Conservation (phyloP, 2,329 filamentous ascomycete genomes). For the Verticillium nubilum region DNA sequence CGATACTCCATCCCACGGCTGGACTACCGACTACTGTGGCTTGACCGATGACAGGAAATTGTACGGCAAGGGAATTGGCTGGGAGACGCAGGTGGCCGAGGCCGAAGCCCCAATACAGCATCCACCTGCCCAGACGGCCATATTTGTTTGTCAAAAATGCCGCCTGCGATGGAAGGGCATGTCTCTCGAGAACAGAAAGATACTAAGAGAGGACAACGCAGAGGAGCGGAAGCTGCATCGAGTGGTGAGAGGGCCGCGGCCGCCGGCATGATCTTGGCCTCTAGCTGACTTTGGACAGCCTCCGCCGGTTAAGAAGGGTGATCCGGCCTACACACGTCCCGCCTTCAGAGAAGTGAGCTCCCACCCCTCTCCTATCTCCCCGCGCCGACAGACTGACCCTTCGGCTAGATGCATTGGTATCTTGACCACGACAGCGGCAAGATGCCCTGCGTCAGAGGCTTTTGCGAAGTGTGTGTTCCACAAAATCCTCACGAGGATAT, state of each 20-base stretch:
- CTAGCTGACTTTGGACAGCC: background rate
- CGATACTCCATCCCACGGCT: slow-evolving; percentile 4
- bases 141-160: slow-evolving; percentile 6
- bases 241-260: background rate
- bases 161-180: slow-evolving; percentile 9
- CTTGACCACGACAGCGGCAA: slow-evolving; percentile 10
- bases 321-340: background rate
- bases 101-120: slow-evolving; percentile 4
- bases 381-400: background rate
- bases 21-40: slow-evolving; percentile 10
- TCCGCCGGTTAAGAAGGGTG: background rate
- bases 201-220: background rate
- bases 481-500: background rate
- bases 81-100: slow-evolving; percentile 10
- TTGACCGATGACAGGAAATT: background rate
- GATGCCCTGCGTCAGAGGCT: slow-evolving; percentile 10
- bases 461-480: slow-evolving; percentile 1
- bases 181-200: background rate
- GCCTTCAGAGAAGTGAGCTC: background rate
- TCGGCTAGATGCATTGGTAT: slow-evolving; percentile 4
- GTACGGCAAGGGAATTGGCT: slow-evolving; percentile 8
- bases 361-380: background rate
- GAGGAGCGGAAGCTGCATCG: background rate
- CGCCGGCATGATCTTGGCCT: too few relatives aligned
- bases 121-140: slow-evolving; percentile 6